Conservation (phyloP, 495 filamentous ascomycete genomes). For the Penicillium turbatum region DNA sequence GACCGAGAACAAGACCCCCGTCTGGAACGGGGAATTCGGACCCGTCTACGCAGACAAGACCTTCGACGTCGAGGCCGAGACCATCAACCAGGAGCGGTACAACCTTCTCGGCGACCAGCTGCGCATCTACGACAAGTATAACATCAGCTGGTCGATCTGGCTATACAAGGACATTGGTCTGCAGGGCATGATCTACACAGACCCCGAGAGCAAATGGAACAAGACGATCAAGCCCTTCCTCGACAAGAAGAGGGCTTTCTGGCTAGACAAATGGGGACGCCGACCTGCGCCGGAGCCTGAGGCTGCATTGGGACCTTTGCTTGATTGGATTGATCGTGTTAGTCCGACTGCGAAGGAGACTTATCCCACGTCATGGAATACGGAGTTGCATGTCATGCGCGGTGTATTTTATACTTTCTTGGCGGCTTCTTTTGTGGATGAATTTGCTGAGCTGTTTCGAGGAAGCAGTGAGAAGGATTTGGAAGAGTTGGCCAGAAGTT, state of each 20-base stretch:
- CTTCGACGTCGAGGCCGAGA: constrained; percentile 31
- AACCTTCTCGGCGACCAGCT: constrained; percentile 54
- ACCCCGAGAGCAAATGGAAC: constrained; percentile 47
- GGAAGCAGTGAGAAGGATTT: constrained; percentile 51
- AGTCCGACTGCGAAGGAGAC: constrained; percentile 38
- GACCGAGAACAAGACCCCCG: constrained; percentile 46
- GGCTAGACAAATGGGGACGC: constrained; percentile 54
- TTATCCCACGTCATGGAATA: constrained; percentile 54
- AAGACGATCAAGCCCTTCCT: constrained; percentile 48
- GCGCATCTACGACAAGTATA: constrained; percentile 51
- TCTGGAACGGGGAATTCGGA: constrained; percentile 68
- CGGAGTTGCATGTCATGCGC: constrained; percentile 52
- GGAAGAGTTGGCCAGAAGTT: constrained; percentile 53
- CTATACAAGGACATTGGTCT: constrained; percentile 62
- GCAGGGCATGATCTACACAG: constrained; percentile 58
- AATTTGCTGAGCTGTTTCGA: constrained; percentile 55
- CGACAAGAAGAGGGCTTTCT: constrained; percentile 49
- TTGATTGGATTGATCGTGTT: constrained; percentile 41
- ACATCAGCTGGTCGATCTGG: constrained; percentile 61
- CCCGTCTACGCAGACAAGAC: constrained; percentile 51
- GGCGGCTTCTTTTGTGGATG: constrained; percentile 47
- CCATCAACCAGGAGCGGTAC: constrained; percentile 51
- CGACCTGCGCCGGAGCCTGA: constrained; percentile 35
- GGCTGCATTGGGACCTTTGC: constrained; percentile 34
- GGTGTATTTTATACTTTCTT: constrained; percentile 51